Evolutionary conservation across 169 alveolate genomes (phyloP).

Genomic region (Eimeria necatrix): DNA sequence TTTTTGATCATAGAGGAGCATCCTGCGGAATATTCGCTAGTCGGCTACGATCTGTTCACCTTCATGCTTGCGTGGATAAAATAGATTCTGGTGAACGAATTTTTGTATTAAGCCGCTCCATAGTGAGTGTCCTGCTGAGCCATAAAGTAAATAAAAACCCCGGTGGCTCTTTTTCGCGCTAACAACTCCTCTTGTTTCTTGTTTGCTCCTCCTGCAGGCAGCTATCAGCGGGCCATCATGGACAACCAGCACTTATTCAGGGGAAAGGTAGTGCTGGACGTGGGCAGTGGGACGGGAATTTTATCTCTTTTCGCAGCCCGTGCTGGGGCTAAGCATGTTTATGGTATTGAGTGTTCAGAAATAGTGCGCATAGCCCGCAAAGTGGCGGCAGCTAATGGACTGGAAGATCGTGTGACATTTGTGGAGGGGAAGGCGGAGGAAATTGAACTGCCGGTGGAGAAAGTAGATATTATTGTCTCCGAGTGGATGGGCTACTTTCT

Average conservation of each 20-base stretch:
- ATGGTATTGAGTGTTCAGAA: conserved; percentile 98
- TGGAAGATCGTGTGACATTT: conserved; percentile 94
- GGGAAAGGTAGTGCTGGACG: conserved; percentile 97
- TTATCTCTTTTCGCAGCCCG: conserved; percentile 97
- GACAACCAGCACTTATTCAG: conserved; percentile 95
- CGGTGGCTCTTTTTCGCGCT: not conserved
- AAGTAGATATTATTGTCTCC: conserved; percentile 98
- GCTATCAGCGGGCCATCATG: conserved; percentile 96
- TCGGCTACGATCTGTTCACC: too few relatives aligned
- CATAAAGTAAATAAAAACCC: not conserved
- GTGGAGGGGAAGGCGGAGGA: conserved; percentile 98
- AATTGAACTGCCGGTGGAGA: conserved; percentile 95
- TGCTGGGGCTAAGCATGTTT: conserved; percentile 99
- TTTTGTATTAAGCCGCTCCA: too few relatives aligned
- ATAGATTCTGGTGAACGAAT: too few relatives aligned
- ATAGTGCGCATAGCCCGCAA: conserved; percentile 95
- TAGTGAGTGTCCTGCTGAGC: not conserved
- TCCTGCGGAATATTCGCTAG: too few relatives aligned
- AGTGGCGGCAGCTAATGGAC: conserved; percentile 94
- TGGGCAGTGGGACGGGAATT: conserved; percentile 99
- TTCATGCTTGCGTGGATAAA: too few relatives aligned
- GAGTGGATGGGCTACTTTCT: conserved; percentile 99
- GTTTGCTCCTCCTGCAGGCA: conserved; percentile 75
- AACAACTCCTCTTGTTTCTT: conserved; percentile 80
- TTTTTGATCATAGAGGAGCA: too few relatives aligned